Percentiles rank a stretch among this genome's conserved stretches.
phyloP scores from a whole-genome alignment of 495 filamentous ascomycete genomes.

The Halenospora varia region DNA sequence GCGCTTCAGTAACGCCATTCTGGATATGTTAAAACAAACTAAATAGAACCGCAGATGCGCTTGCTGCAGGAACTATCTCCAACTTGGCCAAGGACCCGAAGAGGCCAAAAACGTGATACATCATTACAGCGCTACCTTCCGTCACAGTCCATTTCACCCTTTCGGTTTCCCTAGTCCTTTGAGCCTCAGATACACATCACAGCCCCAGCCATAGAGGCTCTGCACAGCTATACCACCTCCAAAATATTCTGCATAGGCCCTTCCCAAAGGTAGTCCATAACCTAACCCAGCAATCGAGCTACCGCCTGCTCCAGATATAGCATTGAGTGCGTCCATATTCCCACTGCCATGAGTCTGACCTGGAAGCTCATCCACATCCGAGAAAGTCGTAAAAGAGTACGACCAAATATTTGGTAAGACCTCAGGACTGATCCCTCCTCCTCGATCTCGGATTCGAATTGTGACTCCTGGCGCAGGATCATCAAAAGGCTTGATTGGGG shows the following conservation, averaged over 20 bases:
- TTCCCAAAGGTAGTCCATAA: conserved; percentile 85
- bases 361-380: conserved; percentile 51
- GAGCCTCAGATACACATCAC: conserved; percentile 73
- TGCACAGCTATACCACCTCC: conserved; percentile 93
- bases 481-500: conserved; percentile 51
- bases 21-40: too few species aligned
- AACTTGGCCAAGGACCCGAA: too few species aligned
- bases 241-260: conserved; percentile 98
- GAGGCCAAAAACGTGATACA: too few species aligned
- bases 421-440: conserved; percentile 83
- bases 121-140: too few species aligned
- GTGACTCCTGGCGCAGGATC: conserved; percentile 79
- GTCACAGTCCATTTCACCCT: conserved; percentile 7
- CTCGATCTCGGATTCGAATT: conserved; percentile 91
- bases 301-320: conserved; percentile 62
- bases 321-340: conserved; percentile 62
- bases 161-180: conserved; percentile 69
- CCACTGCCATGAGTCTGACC: conserved; percentile 36
- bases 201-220: conserved; percentile 92
- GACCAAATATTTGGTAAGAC: conserved; percentile 87
- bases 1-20: too few species aligned
- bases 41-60: too few species aligned
- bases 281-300: conserved; percentile 88
- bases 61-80: too few species aligned
- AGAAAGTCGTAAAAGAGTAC: conserved; percentile 94